phyloP scores from a whole-genome alignment of 1,284 basidiomycete species.

The Ganoderma sinense region DNA sequence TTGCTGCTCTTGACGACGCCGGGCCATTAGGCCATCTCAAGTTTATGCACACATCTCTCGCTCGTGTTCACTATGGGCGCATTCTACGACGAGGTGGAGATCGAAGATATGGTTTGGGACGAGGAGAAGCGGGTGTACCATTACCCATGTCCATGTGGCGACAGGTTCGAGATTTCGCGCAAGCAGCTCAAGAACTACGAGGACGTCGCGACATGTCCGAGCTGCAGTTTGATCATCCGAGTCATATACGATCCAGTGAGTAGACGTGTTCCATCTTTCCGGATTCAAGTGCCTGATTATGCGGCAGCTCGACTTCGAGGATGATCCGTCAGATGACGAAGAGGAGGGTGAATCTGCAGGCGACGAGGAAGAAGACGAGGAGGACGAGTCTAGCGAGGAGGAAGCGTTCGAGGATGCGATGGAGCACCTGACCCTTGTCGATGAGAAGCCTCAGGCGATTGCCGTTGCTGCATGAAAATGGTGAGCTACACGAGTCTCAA shows the following conservation, averaged over 20 bases:
- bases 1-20: conserved; percentile 9
- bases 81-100: conserved; percentile 93
- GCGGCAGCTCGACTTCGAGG: conserved; percentile 74
- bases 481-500: conserved; percentile 10
- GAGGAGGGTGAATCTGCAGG: conserved; percentile 44
- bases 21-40: neutral
- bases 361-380: conserved; percentile 45
- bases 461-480: conserved; percentile 36
- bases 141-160: conserved; percentile 98
- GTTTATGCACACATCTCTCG: neutral
- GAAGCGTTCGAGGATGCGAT: conserved; percentile 69
- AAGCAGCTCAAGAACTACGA: conserved; percentile 90
- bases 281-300: conserved; percentile 5
- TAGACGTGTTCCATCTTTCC: conserved; percentile 27
- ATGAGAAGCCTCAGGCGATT: conserved; percentile 38
- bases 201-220: conserved; percentile 97
- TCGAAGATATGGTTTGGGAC: conserved; percentile 96
- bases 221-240: conserved; percentile 92
- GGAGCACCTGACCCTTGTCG: conserved; percentile 63
- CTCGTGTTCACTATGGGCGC: conserved; percentile 63
- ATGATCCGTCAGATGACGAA: conserved; percentile 60
- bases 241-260: conserved; percentile 96
- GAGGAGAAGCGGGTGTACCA: conserved; percentile 85
- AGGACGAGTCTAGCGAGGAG: conserved; percentile 47
- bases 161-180: conserved; percentile 96